phyloP scores from a whole-genome alignment of 805 yeast species.

The Kodamaea hsintzibuensis region DNA sequence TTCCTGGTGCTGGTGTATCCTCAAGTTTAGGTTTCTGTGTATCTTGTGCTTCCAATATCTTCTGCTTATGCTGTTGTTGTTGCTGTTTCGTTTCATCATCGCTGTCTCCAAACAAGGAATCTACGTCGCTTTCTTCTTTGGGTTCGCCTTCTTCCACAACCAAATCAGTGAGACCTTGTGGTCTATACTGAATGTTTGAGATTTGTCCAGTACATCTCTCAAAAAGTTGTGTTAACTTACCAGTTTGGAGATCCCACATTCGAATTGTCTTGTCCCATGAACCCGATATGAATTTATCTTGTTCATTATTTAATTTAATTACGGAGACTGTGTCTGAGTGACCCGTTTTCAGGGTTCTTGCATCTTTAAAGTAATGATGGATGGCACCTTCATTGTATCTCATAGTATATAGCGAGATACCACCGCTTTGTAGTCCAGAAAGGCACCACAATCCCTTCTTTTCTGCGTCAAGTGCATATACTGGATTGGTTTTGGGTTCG shows the following conservation, averaged over 20 bases:
- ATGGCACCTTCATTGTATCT: conserved; percentile 80
- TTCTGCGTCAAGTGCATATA: conserved; percentile 83
- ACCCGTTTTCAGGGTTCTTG: conserved; percentile 36
- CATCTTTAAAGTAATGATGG: conserved; percentile 65
- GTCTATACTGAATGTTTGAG: conserved; percentile 72
- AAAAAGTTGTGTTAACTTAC: conserved; percentile 51
- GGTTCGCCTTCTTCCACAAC: conserved; percentile 18
- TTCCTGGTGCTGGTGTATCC: conserved; percentile 11
- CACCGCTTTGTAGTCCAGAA: conserved; percentile 82
- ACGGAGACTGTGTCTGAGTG: conserved; percentile 80
- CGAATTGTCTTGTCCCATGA: conserved; percentile 84
- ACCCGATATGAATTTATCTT: conserved; percentile 72
- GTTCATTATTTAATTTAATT: conserved; percentile 59
- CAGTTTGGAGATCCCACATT: conserved; percentile 86
- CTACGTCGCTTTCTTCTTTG: conserved; percentile 21
- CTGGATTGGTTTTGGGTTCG: conserved; percentile 76
- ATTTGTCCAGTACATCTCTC: conserved; percentile 73
- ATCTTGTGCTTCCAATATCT: conserved; percentile 4
- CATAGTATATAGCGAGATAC: conserved; percentile 80
- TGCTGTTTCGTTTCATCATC: conserved; percentile 31
- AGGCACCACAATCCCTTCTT: conserved; percentile 80
- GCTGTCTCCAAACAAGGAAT: conserved; percentile 49
- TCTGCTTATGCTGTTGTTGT: conserved; percentile 9
- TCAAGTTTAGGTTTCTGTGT: not conserved
- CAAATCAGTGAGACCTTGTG: conserved; percentile 51